phyloP scores from a whole-genome alignment of 768 basidiomycete species.

The Suillus ampliporus region DNA sequence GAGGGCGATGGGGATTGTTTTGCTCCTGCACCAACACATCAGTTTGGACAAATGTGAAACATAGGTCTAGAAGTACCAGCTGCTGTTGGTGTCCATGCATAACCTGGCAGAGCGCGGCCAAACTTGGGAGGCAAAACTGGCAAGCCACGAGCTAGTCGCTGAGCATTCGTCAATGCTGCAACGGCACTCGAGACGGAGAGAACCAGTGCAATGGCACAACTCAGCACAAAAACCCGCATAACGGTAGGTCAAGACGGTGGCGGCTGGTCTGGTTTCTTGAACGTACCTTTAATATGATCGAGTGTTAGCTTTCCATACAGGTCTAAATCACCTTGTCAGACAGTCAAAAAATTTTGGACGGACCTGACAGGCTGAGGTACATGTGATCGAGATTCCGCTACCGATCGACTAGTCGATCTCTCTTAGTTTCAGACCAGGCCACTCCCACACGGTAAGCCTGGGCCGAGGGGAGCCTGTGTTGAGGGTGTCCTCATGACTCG shows the following conservation, averaged over 20 bases:
- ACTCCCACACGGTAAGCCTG: constrained; percentile 4
- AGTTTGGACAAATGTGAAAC: not conserved
- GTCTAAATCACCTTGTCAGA: not conserved
- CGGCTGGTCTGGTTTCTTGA: not conserved
- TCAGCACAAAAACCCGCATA: constrained; percentile 15
- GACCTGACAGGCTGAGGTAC: too few relatives aligned
- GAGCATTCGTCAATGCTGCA: constrained; percentile 44
- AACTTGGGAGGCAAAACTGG: constrained; percentile 44
- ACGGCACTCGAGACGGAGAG: constrained; percentile 24
- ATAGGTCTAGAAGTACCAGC: constrained; percentile 19
- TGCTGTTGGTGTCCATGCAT: constrained; percentile 29
- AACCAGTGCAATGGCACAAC: constrained; percentile 27
- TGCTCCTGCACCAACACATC: constrained; percentile 1
- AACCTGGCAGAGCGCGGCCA: constrained; percentile 37
- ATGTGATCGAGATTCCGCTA: not conserved
- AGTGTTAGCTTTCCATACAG: not conserved
- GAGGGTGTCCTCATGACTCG: not conserved
- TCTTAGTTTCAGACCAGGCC: not conserved
- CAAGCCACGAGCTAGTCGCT: constrained; percentile 52
- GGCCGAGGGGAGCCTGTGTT: not conserved
- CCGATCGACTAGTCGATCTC: not conserved
- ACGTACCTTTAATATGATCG: not conserved
- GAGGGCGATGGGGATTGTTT: constrained; percentile 2
- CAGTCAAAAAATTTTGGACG: not conserved
- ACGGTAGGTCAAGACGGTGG: constrained; percentile 1